phyloP scores from a whole-genome alignment of 2,329 filamentous ascomycete species.

The Alternaria incomplexa region DNA sequence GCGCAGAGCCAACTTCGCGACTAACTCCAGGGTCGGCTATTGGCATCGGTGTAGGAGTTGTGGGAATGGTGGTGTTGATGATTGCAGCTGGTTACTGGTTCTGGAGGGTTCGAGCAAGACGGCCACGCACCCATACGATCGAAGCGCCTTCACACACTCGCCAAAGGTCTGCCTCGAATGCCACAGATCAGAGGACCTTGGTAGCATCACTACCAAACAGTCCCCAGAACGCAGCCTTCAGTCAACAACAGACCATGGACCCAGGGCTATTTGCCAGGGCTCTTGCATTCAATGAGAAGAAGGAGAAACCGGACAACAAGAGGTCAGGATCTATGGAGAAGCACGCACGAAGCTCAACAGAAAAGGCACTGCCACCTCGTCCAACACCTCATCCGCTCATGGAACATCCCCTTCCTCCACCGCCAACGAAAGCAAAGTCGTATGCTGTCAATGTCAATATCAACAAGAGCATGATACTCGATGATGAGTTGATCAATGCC shows the following conservation, averaged over 20 bases:
- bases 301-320: constrained; percentile 7
- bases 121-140: constrained; percentile 14
- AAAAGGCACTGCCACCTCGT: constrained; percentile 18
- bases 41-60: constrained; percentile 36
- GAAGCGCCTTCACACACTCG: constrained; percentile 16
- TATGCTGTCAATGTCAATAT: constrained; percentile 37
- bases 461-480: constrained; percentile 38
- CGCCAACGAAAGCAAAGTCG: constrained; percentile 22
- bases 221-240: constrained; percentile 25
- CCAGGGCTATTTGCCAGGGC: constrained; percentile 21
- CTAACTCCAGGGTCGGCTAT: constrained; percentile 30
- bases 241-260: constrained; percentile 10
- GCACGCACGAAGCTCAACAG: background rate
- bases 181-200: constrained; percentile 32
- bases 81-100: constrained; percentile 31
- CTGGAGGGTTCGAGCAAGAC: constrained; percentile 24
- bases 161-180: constrained; percentile 24
- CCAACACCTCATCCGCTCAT: constrained; percentile 17
- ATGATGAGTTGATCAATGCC: constrained; percentile 29
- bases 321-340: constrained; percentile 4
- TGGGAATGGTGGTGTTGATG: constrained; percentile 25
- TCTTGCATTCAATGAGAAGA: constrained; percentile 6
- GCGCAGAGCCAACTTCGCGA: constrained; percentile 19
- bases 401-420: constrained; percentile 20
- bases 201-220: constrained; percentile 34